Percentiles rank a stretch among this genome's conserved stretches.
Evolutionary conservation across 768 basidiomycete species (phyloP).

Genomic region (Trametes elegans): DNA sequence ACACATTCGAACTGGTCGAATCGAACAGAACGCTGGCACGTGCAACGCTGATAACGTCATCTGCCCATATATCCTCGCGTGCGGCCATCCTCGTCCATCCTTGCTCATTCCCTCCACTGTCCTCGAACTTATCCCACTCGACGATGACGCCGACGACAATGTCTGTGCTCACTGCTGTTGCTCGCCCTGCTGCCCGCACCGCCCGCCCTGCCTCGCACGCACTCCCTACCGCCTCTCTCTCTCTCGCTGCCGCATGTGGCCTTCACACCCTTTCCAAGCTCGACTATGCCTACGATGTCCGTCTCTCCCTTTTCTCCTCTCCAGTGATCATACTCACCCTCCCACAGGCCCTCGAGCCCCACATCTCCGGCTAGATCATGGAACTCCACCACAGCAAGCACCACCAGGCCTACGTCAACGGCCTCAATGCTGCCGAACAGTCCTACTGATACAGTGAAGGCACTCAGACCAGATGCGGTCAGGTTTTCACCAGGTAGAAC

Average conservation of each 20-base stretch:
- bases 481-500: too few species aligned
- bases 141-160: slow-evolving; percentile 14
- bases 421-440: slow-evolving; percentile 86
- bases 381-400: slow-evolving; percentile 92
- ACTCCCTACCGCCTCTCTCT: slow-evolving; percentile 34
- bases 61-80: not conserved
- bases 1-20: too few species aligned
- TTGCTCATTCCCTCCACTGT: too few species aligned
- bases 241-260: slow-evolving; percentile 37
- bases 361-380: slow-evolving; percentile 92
- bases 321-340: not conserved
- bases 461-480: too few species aligned
- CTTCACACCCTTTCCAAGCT: slow-evolving; percentile 77
- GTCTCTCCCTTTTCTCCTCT: slow-evolving; percentile 23
- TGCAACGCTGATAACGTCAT: not conserved
- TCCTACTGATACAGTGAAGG: too few species aligned
- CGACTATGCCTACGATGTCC: slow-evolving; percentile 77
- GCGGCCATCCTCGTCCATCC: not conserved
- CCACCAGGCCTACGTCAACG: slow-evolving; percentile 92
- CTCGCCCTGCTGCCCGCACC: slow-evolving; percentile 20
- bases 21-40: too few species aligned
- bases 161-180: slow-evolving; percentile 19
- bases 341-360: slow-evolving; percentile 78
- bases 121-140: too few species aligned
- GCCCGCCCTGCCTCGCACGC: slow-evolving; percentile 44